Evolutionary conservation across 345 rosid species (phyloP).

Genomic region (Pistacia integerrima): DNA sequence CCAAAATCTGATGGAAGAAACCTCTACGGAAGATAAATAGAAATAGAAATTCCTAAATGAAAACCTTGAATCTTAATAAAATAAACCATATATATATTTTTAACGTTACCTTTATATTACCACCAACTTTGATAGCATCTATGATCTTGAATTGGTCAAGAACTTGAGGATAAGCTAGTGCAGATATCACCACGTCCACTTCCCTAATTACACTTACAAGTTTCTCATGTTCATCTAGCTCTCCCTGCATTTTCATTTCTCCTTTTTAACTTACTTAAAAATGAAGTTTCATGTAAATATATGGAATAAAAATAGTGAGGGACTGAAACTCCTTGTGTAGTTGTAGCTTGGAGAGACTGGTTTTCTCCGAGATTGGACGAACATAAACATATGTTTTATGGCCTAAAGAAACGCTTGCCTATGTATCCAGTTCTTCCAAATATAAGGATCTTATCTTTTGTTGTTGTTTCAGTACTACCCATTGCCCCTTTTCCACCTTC

Average conservation of each 20-base stretch:
- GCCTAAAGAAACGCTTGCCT: conserved; percentile 29
- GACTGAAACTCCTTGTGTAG: conserved; percentile 26
- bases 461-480: conserved; percentile 12
- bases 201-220: conserved; percentile 25
- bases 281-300: no score
- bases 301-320: neutral
- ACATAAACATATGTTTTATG: conserved; percentile 34
- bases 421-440: conserved; percentile 47
- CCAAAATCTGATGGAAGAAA: conserved; percentile 56
- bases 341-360: conserved; percentile 9
- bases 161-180: conserved; percentile 28
- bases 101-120: conserved; percentile 42
- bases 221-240: conserved; percentile 43
- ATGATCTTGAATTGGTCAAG: conserved; percentile 19
- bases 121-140: neutral
- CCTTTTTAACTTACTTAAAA: no score
- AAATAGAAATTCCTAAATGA: no score
- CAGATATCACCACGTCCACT: conserved; percentile 49
- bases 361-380: conserved; percentile 26
- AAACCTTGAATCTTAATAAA: no score
- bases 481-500: neutral
- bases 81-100: no score
- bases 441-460: conserved; percentile 22
- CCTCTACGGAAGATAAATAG: conserved; percentile 23
- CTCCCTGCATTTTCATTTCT: conserved; percentile 29